Base-by-base conservation (phyloP, 192 early-diverging fungal species). In the Diversispora epigaea region DNA sequence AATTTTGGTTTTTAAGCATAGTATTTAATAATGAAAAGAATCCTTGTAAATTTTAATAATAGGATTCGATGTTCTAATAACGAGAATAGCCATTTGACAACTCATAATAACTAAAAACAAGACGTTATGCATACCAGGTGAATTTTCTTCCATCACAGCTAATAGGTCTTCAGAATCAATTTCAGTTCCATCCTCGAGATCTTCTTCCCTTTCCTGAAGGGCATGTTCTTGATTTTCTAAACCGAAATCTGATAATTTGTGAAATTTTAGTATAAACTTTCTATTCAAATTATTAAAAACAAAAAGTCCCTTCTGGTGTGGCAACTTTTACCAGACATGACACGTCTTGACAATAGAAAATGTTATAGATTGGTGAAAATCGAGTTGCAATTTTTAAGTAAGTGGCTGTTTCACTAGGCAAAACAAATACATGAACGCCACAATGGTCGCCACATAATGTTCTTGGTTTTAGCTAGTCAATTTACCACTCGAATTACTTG, bases 131-230 rank as follows among this genome's bases (percentile, higher is more conserved):
- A 65, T 64, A 75, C 73, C 73, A 50, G 61, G 10, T 17, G 60
- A n/a, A 54, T 62, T 64, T 19, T 75, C 73, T 11, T 45, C 25
- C 49, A 75, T 50, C 4, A 6, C 61, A 54, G 73, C 50, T 14
- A 64, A 21, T 40, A 64, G 46, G 0, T 75, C 73, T 32, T 75
- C 73, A 19, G 55, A 22, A 47, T 63, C 61, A 10, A 52, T 17
- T 17, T 75, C 73, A 49, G 21, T 64, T 11, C 19, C 40, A 52
- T 75, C 73, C 22, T 75, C 58, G 60, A 65, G 73, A 61, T 63
- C 61, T 14, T 65, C 73, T 52, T 63, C 71, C 52, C 68, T 72
- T 72, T 22, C 70, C 56, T 19, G 70, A 72, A 56, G 70, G 41
- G 52, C 57, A 3, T 25, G 70, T 14, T 60, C 70, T 72, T 43